Percentiles rank a stretch among this genome's conserved stretches.
phyloP scores from a whole-genome alignment of 2,329 filamentous ascomycete species.

The Massarina eburnea region DNA sequence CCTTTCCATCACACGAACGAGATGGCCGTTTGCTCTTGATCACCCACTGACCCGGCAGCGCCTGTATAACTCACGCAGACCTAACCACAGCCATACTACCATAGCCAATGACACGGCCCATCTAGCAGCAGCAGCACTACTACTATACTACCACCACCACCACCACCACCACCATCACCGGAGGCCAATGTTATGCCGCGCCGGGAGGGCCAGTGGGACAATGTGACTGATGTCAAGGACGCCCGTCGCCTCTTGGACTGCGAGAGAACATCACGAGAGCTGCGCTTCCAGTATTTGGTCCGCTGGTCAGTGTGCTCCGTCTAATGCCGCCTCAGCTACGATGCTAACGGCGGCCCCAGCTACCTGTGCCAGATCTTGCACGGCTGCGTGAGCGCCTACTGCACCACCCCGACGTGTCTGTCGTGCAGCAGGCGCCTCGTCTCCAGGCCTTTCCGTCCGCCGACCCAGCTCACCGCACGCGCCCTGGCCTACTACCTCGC shows the following conservation, averaged over 20 bases:
- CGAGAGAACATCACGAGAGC: constrained; percentile 30
- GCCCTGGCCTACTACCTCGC: constrained; percentile 79
- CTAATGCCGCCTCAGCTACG: constrained; percentile 6
- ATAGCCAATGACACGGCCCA: too few relatives aligned
- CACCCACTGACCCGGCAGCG: too few relatives aligned
- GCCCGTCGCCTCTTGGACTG: constrained; percentile 33
- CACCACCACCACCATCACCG: too few relatives aligned
- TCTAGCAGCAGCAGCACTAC: too few relatives aligned
- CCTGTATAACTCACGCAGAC: too few relatives aligned
- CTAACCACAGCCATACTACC: too few relatives aligned
- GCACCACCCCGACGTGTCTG: constrained; percentile 77
- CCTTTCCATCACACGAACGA: not conserved
- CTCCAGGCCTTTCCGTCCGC: constrained; percentile 71
- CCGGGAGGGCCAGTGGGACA: constrained; percentile 1
- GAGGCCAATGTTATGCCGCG: not conserved
- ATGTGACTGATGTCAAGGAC: constrained; percentile 26
- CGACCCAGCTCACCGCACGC: constrained; percentile 78
- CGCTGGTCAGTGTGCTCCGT: constrained; percentile 23
- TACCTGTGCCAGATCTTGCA: constrained; percentile 81
- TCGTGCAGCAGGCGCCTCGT: constrained; percentile 71
- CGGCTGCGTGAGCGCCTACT: constrained; percentile 71
- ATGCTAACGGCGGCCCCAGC: constrained; percentile 49
- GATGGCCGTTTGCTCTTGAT: not conserved
- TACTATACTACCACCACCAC: too few relatives aligned
- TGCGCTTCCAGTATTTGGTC: constrained; percentile 35